Conservation (phyloP, 78 protist genomes). For the Creolimax fragrantissima region DNA sequence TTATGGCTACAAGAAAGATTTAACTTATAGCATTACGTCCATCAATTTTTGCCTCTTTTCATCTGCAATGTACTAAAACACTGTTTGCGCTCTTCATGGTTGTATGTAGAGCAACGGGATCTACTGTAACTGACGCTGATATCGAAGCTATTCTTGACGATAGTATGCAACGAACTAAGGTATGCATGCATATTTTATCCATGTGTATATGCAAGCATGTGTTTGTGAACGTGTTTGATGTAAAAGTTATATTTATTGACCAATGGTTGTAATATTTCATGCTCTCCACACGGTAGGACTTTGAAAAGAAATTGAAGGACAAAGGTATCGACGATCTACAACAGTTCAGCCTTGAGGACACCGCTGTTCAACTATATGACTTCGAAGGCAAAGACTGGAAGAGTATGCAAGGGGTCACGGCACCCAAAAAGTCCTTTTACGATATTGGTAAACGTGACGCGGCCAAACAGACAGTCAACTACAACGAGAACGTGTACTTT, state of each 20-base stretch:
- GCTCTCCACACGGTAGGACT: constrained; percentile 37
- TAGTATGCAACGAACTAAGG: neutral
- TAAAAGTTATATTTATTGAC: neutral
- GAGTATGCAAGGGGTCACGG: too few species aligned
- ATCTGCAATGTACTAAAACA: neutral
- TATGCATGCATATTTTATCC: neutral
- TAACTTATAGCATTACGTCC: neutral
- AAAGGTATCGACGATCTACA: neutral
- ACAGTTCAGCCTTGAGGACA: constrained; percentile 40
- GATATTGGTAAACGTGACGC: neutral
- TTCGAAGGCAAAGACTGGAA: constrained; percentile 78
- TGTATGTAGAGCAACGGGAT: neutral
- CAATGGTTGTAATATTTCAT: neutral
- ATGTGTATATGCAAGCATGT: neutral
- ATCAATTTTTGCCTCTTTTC: neutral
- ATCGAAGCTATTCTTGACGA: neutral
- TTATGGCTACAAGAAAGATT: neutral
- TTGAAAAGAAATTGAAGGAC: constrained; percentile 17
- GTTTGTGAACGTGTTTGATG: neutral
- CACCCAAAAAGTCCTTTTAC: neutral
- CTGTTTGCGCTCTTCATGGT: neutral
- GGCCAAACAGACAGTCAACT: neutral
- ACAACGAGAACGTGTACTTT: constrained; percentile 29
- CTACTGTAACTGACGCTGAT: neutral
- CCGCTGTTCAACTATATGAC: constrained; percentile 48